Conservation (phyloP, 345 rosid genomes). For the Lagerstroemia speciosa region DNA sequence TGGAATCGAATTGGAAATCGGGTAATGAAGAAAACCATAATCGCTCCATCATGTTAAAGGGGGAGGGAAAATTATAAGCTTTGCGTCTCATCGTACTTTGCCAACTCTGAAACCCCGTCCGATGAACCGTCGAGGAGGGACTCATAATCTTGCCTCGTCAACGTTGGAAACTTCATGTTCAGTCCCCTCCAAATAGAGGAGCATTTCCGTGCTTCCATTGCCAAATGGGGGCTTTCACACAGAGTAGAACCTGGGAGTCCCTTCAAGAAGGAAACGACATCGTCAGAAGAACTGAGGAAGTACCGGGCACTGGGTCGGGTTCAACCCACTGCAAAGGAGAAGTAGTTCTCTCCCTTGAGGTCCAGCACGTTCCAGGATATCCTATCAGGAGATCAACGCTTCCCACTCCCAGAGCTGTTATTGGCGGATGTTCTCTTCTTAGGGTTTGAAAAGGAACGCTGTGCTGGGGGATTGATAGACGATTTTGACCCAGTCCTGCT, state of each 20-base stretch:
- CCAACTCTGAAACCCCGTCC: neutral
- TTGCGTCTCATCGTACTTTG: neutral
- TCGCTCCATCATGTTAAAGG: neutral
- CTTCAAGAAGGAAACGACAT: too few species aligned
- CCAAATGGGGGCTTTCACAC: constrained; percentile 1
- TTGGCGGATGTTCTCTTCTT: constrained; percentile 35
- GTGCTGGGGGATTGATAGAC: constrained; percentile 36
- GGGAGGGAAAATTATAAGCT: neutral
- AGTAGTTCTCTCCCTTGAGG: constrained; percentile 92
- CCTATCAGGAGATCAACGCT: constrained; percentile 64
- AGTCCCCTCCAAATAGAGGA: too few species aligned
- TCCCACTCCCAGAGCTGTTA: constrained; percentile 33
- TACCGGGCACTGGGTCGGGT: constrained; percentile 75
- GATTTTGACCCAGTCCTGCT: too few species aligned
- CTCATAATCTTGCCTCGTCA: neutral
- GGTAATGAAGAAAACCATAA: neutral
- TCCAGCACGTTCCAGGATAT: too few species aligned
- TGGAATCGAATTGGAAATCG: too few species aligned
- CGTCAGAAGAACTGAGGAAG: constrained; percentile 60
- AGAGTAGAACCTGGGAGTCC: constrained; percentile 33
- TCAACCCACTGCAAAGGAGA: constrained; percentile 89
- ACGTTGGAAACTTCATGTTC: neutral
- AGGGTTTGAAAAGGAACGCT: constrained; percentile 34
- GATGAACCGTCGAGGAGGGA: neutral
- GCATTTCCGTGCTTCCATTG: too few species aligned